Conservation (phyloP, 2,329 filamentous ascomycete genomes). For the Fusarium ambrosium region DNA sequence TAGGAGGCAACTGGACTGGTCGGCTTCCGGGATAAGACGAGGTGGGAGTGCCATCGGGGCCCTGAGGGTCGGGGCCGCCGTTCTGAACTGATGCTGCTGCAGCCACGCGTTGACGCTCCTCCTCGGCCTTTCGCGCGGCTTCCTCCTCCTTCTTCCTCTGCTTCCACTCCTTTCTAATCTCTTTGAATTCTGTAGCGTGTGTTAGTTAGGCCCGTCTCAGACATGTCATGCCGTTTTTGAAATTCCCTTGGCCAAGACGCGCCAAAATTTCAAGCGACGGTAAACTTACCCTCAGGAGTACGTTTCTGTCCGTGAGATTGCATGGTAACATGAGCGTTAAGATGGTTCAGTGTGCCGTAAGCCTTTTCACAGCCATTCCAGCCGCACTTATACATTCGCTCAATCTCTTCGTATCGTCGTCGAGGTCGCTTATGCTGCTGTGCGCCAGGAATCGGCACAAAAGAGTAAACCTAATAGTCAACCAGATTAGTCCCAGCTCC, state of each 20-base stretch:
- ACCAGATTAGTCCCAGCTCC: constrained; percentile 9
- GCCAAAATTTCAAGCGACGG: neutral
- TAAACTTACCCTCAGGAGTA: constrained; percentile 90
- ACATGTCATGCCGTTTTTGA: neutral
- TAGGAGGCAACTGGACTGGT: constrained; percentile 77
- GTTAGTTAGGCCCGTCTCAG: constrained; percentile 41
- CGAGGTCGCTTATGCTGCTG: constrained; percentile 97
- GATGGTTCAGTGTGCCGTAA: constrained; percentile 95
- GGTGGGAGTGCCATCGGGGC: constrained; percentile 57
- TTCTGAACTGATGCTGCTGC: constrained; percentile 67
- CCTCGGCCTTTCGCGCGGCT: constrained; percentile 67
- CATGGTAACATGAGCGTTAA: constrained; percentile 99
- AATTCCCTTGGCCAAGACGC: neutral
- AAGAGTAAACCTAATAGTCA: constrained; percentile 87
- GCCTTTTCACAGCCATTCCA: constrained; percentile 99
- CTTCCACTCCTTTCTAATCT: constrained; percentile 99
- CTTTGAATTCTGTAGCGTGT: constrained; percentile 87
- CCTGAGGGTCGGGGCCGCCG: constrained; percentile 62
- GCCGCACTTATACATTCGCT: constrained; percentile 99
- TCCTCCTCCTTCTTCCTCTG: constrained; percentile 99
- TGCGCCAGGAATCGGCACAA: constrained; percentile 95
- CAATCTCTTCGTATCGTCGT: constrained; percentile 96
- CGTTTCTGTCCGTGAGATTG: constrained; percentile 95
- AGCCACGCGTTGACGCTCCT: constrained; percentile 78
- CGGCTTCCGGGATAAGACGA: constrained; percentile 71